Evolutionary conservation across 2,329 filamentous ascomycete genomes (phyloP).

Genomic region (Colletotrichum australisinense): DNA sequence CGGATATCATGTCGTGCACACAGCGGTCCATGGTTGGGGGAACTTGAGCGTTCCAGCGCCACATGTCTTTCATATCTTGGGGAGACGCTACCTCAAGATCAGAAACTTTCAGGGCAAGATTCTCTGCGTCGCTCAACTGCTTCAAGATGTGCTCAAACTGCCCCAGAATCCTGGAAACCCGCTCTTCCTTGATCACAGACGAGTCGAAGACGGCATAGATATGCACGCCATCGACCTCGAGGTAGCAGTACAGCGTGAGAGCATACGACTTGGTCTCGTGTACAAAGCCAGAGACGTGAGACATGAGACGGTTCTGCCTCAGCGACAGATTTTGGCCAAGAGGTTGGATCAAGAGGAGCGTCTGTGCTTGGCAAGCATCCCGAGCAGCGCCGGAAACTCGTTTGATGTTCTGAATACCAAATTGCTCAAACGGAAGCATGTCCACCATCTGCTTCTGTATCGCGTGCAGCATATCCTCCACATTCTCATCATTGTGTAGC

Average conservation of each 20-base stretch:
- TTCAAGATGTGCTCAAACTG: background rate
- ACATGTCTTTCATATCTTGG: background rate
- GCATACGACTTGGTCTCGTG: background rate
- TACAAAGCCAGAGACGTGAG: background rate
- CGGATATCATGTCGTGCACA: background rate
- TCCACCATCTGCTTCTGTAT: background rate
- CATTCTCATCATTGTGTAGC: slow-evolving; percentile 25
- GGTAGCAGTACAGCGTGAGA: background rate
- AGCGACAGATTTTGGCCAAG: background rate
- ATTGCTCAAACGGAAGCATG: background rate
- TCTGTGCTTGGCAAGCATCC: slow-evolving; percentile 38
- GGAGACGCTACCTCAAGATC: background rate
- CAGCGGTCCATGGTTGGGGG: background rate
- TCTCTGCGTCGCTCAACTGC: background rate
- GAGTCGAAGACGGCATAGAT: background rate
- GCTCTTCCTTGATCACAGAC: background rate
- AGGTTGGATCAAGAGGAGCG: slow-evolving; percentile 44
- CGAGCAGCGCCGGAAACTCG: slow-evolving; percentile 26
- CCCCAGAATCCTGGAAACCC: background rate
- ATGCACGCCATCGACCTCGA: background rate
- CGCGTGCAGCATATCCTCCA: background rate
- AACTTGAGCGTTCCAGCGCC: background rate
- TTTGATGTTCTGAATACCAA: background rate
- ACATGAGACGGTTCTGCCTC: background rate
- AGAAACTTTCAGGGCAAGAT: background rate